Percentiles rank a stretch among this genome's conserved stretches.
These are phyloP conservation scores for Lyophyllum atratum DNA, from an alignment of 768 basidiomycete species.

Conservation along the genomic window DNA sequence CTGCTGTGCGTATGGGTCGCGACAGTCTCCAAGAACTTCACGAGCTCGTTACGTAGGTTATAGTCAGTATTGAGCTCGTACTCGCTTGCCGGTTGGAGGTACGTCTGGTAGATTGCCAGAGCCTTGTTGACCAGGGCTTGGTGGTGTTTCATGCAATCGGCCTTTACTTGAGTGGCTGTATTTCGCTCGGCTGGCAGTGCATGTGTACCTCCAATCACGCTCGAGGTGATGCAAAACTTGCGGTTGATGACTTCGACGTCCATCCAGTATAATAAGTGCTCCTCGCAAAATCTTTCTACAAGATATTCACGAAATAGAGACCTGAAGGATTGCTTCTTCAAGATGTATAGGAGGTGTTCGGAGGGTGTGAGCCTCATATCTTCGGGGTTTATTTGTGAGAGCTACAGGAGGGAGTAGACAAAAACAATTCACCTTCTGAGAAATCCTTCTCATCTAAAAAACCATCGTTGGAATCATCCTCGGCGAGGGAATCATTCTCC, in stretches of 20 bases:
- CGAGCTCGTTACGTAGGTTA: constrained; percentile 12
- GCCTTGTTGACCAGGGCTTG: constrained; percentile 12
- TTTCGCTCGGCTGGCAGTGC: not conserved
- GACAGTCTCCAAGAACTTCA: constrained; percentile 11
- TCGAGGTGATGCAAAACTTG: constrained; percentile 16
- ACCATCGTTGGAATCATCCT: constrained; percentile 2
- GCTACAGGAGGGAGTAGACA: not conserved
- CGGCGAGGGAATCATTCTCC: not conserved
- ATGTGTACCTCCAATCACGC: constrained; percentile 6
- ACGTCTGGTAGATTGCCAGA: constrained; percentile 10
- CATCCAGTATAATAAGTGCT: constrained; percentile 16
- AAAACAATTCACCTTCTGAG: not conserved
- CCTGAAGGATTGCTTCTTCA: constrained; percentile 10
- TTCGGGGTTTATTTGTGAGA: not conserved
- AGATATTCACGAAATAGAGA: constrained; percentile 14
- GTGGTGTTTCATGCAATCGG: constrained; percentile 13
- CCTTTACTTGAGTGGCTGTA: not conserved
- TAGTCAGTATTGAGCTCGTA: constrained; percentile 18
- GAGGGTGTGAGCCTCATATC: not conserved
- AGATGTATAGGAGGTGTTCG: constrained; percentile 8
- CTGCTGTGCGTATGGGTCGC: not conserved
- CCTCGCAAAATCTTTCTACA: constrained; percentile 15
- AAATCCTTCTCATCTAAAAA: not conserved
- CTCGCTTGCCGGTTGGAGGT: constrained; percentile 14
- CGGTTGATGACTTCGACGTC: constrained; percentile 16